Evolutionary conservation across 805 yeast genomes (phyloP), one percentile per base, ranked within the genome.

Genomic region (Candida mattraensis): DNA sequence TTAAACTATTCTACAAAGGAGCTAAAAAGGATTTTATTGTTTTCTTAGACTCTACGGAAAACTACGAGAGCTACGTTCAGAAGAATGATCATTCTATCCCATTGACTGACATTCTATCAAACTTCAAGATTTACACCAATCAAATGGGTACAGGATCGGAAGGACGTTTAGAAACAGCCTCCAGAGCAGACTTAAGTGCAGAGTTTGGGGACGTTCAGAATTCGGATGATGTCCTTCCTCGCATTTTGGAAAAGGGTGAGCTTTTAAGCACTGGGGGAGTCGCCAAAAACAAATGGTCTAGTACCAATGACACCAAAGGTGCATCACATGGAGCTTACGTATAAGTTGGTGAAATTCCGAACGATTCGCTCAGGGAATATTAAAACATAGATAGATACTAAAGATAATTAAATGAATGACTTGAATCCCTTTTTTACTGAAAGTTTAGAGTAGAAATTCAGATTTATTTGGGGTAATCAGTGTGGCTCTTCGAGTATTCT

Each of bases 161-260:
- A 49, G 95, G 95, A 38, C 69, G 72, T 7, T 56, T 83, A 17
- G 85, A 81, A 33, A 80, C 76, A 50, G 95, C 91, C 2, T 81
- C 91, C 6, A 72, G 76, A 37, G 64, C 67, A 13, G 83, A 80
- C 41, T 56, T 87, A 24, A 70, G 69, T 33, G 73, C 73, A 44
- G 93, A 86, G 52, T 87, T 87, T 47, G 91, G 88, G 18, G 65
- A 73, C 17, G 63, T 69, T 31, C 66, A 63, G 25, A 51, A 58
- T 3, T 86, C 81, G 35, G 80, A 75, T 18, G 54, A 48, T 24
- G 57, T 74, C n/a, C 71, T 87, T 37, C 71, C 72, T 37, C 54
- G 60, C 32, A 83, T 87, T 32, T 52, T 86, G 40, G 63, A 63
- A 24, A 63, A 75, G n/a, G 95, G 95, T 26, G 56, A 66, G 13